A percentile compares a stretch with the other conserved stretches of the same genome.
These are phyloP conservation scores for Cenchrus purpureus DNA, from an alignment of 176 grass and related monocot species.

Conservation along the genomic window DNA sequence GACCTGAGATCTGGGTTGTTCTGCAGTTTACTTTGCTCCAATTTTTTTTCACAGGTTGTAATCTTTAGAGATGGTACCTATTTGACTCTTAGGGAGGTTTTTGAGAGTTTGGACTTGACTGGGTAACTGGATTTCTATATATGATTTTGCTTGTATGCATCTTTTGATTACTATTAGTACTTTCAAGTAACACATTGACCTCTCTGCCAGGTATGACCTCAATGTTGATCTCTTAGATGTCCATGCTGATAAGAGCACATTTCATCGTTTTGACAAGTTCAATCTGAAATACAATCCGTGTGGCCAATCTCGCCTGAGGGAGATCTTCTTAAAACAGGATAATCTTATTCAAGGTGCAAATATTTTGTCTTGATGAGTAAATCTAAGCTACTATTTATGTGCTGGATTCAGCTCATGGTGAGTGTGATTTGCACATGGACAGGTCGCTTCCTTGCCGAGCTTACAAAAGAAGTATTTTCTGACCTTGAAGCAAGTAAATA, in stretches of 20 bases:
- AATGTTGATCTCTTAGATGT: conserved; percentile 98
- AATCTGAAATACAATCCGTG: conserved; percentile 98
- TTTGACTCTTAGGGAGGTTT: conserved; percentile 95
- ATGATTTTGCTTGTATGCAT: conserved; percentile 4
- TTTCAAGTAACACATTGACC: neutral
- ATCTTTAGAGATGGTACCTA: conserved; percentile 98
- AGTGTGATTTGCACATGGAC: neutral
- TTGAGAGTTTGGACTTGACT: conserved; percentile 92
- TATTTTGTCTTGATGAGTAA: conserved; percentile 31
- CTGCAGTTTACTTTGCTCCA: conserved; percentile 13
- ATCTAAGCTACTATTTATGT: conserved; percentile 20
- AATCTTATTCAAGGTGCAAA: conserved; percentile 92
- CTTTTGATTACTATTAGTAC: neutral
- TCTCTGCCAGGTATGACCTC: conserved; percentile 78
- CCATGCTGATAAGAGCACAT: conserved; percentile 98
- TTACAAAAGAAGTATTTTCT: conserved; percentile 92
- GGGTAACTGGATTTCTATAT: conserved; percentile 63
- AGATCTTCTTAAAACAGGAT: conserved; percentile 96
- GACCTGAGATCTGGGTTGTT: neutral
- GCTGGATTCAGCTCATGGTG: conserved; percentile 5
- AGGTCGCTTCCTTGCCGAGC: conserved; percentile 90
- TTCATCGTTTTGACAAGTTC: conserved; percentile 99
- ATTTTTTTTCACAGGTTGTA: conserved; percentile 72
- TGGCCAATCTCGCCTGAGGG: conserved; percentile 88
- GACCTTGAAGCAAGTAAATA: conserved; percentile 97